Base-by-base conservation (phyloP, 352 stramenopile species). In the Achlya hypogyna region DNA sequence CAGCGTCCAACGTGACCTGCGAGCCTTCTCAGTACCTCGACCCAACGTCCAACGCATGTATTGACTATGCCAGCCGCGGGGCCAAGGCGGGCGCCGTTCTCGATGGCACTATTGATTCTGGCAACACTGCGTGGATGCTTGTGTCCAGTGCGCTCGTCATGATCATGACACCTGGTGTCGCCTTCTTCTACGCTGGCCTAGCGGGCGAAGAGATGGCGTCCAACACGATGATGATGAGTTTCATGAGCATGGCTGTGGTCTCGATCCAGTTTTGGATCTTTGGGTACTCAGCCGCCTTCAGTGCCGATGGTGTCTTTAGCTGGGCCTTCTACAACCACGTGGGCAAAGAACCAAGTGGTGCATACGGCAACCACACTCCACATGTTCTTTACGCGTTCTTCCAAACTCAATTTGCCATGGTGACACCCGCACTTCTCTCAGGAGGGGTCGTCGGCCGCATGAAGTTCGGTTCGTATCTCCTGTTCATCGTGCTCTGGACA, bases 401-500 rank as follows among this genome's bases (percentile, higher is more conserved):
- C 71, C 86, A 95, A 71, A 88, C 81, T 16, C 82, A 88, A 56
- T 95, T 93, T 62, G 87, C 87, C 14, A 86, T 82, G 62, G 89
- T 94, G 68, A 87, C 81, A 0, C 85, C 86, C 6, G 85, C 84
- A 1, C 65, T 92, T 23, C 72, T 95, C 14, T 87, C 74, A 16
- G 86, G 86, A 25, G 84, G 84, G 20, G 86, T 93, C 54, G 85
- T 90, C n/a, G 86, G 87, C 28, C 78, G 86, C 53, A 91, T 93
- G 78, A 89, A 89, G 47, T 91, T 90, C 47, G 73, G 74, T 40
- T 78, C 75, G 27, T 89, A 81, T 56, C 69, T 92, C 38, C 42
- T 93, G 18, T 96, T 95, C 69, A 85, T 85, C 16, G 51, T 89
- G n/a, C 62, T 93, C 6, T 96, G 85, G 80, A 91, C 84, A 32